These are phyloP conservation scores for Teunomyces barrocoloradensis DNA, from an alignment of 805 yeast genomes.

Conservation along the genomic window DNA sequence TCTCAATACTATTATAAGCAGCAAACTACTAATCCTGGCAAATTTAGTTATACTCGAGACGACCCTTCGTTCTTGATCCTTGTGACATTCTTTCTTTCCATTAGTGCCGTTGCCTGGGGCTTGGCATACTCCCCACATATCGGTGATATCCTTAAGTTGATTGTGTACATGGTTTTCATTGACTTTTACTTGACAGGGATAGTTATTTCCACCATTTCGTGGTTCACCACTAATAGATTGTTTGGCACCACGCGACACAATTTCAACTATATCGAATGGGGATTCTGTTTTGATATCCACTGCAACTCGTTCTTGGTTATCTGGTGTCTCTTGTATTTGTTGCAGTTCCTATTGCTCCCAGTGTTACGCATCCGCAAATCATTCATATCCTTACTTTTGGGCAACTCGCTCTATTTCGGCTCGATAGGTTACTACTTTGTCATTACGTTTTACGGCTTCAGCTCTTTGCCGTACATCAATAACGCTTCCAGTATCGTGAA, in stretches of 20 bases:
- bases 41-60: conserved; percentile 81
- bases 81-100: conserved; percentile 58
- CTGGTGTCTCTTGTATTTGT: conserved; percentile 71
- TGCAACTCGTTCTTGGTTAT: conserved; percentile 84
- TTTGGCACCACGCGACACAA: conserved; percentile 35
- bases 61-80: conserved; percentile 86
- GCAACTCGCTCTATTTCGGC: conserved; percentile 73
- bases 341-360: conserved; percentile 76
- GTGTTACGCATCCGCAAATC: conserved; percentile 62
- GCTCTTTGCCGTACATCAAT: conserved; percentile 37
- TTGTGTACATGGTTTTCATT: conserved; percentile 78
- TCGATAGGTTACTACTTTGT: conserved; percentile 75
- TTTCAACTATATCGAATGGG: conserved; percentile 71
- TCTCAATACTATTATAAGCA: conserved; percentile 74
- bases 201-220: conserved; percentile 65
- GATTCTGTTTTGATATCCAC: conserved; percentile 91
- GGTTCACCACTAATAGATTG: conserved; percentile 68
- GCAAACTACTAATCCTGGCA: conserved; percentile 42
- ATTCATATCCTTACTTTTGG: conserved; percentile 61
- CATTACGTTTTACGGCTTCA: conserved; percentile 85
- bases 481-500: conserved; percentile 3
- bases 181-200: conserved; percentile 76
- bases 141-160: conserved; percentile 58
- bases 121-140: conserved; percentile 69
- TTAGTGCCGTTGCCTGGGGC: conserved; percentile 91